phyloP scores from a whole-genome alignment of 2,329 filamentous ascomycete genomes.

The Neurospora sp. region DNA sequence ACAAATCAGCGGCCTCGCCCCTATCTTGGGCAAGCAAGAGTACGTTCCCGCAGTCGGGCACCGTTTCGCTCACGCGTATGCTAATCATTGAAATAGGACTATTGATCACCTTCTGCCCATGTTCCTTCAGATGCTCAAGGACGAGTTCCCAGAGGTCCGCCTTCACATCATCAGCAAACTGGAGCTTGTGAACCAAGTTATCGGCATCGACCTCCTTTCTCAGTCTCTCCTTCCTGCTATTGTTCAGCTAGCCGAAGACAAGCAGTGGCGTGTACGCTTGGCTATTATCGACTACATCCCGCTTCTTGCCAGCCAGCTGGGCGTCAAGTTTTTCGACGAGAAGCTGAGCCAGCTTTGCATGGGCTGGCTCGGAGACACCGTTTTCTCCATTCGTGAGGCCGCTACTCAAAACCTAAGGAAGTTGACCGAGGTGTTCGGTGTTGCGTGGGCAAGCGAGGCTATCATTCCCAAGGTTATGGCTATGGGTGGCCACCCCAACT shows the following conservation, averaged over 20 bases:
- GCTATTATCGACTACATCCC: conserved; percentile 99
- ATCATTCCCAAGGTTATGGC: conserved; percentile 98
- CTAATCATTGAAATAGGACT: conserved; percentile 48
- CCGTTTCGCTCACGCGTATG: background rate
- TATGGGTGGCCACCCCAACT: conserved; percentile 97
- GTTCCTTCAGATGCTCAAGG: conserved; percentile 99
- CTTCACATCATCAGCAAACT: conserved; percentile 99
- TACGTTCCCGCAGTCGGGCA: conserved; percentile 32
- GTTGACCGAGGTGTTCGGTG: conserved; percentile 95
- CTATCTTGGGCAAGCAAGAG: conserved; percentile 97
- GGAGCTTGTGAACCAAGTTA: conserved; percentile 96
- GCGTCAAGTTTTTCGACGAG: conserved; percentile 96
- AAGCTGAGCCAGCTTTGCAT: conserved; percentile 93
- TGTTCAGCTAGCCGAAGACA: conserved; percentile 94
- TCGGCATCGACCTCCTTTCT: conserved; percentile 92
- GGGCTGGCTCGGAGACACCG: conserved; percentile 96
- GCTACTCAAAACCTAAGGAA: conserved; percentile 97
- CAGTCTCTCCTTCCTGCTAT: conserved; percentile 96
- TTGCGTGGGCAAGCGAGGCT: conserved; percentile 92
- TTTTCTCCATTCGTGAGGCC: conserved; percentile 96
- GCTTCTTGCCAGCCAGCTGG: conserved; percentile 86
- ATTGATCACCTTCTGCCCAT: conserved; percentile 95
- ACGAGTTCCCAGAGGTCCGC: conserved; percentile 95
- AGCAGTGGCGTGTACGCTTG: conserved; percentile 96
- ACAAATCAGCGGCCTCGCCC: conserved; percentile 92